A percentile compares a stretch with the other conserved stretches of the same genome.
These are phyloP conservation scores for Eucalyptus melliodora DNA, from an alignment of 345 rosid genomes.

Conservation along the genomic window DNA sequence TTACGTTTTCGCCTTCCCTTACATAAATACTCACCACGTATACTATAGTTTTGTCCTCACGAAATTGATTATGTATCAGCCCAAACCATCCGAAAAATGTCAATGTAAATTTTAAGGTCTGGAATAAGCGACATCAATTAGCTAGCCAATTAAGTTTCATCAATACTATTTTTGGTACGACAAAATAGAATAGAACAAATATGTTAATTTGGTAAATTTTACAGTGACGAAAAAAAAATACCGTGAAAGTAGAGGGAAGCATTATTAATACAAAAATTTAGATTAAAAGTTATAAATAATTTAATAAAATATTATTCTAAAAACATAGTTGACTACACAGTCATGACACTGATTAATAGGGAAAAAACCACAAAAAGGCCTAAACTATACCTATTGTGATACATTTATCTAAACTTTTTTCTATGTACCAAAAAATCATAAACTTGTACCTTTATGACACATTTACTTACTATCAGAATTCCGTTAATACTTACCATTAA, in stretches of 20 bases:
- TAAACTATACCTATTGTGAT: too few relatives aligned
- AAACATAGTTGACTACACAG: background rate
- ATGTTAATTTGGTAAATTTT: background rate
- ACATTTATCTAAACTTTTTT: too few relatives aligned
- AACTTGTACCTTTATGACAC: too few relatives aligned
- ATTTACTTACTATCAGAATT: too few relatives aligned
- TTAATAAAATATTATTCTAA: background rate
- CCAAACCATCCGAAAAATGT: background rate
- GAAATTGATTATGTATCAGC: background rate
- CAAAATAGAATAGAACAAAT: background rate
- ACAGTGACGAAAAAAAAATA: too few relatives aligned
- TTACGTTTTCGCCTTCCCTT: background rate
- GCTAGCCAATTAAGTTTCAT: background rate
- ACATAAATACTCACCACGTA: background rate
- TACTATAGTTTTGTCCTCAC: background rate
- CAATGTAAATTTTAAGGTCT: background rate
- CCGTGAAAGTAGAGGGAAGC: background rate
- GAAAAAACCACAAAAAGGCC: too few relatives aligned
- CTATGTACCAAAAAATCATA: too few relatives aligned
- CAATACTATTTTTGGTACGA: background rate
- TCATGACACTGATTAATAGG: background rate
- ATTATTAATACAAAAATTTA: background rate
- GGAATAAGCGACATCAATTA: background rate
- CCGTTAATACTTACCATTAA: too few relatives aligned
- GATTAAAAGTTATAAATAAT: background rate